Conservation (phyloP, 345 rosid genomes). For the Brassica rapa region DNA sequence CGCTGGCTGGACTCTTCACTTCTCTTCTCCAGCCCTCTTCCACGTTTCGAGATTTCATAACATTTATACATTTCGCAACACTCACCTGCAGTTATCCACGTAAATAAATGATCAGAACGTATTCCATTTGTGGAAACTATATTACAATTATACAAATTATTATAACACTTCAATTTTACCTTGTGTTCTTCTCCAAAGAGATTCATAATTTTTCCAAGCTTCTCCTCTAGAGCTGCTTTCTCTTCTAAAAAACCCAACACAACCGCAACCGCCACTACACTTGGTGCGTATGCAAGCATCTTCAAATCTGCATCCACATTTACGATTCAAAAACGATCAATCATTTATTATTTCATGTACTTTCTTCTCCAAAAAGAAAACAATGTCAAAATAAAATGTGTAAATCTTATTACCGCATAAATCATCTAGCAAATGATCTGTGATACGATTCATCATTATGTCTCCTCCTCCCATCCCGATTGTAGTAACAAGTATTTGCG, state of each 20-base stretch:
- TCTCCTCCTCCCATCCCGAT: constrained; percentile 8
- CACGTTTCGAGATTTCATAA: not conserved
- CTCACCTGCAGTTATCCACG: no score
- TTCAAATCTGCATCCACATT: constrained; percentile 44
- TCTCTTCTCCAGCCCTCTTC: not conserved
- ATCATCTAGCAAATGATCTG: constrained; percentile 46
- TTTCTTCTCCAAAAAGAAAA: not conserved
- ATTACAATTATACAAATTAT: no score
- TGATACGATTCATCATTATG: constrained; percentile 31
- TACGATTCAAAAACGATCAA: no score
- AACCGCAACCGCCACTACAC: constrained; percentile 54
- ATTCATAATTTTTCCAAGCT: no score
- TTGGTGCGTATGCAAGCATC: constrained; percentile 54
- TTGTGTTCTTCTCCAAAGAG: no score
- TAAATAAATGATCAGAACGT: no score
- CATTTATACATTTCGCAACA: no score
- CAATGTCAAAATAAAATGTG: no score
- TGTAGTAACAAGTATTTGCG: constrained; percentile 41
- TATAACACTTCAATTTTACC: no score
- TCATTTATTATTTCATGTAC: not conserved
- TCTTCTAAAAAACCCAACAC: constrained; percentile 48
- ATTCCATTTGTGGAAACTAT: no score
- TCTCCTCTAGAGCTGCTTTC: not conserved
- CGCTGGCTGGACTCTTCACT: not conserved
- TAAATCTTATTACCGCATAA: constrained; percentile 45